Percentiles rank a stretch among this genome's conserved stretches.
Evolutionary conservation across 2,329 filamentous ascomycete genomes (phyloP).

Genomic region (Teratosphaeria gauchensis): DNA sequence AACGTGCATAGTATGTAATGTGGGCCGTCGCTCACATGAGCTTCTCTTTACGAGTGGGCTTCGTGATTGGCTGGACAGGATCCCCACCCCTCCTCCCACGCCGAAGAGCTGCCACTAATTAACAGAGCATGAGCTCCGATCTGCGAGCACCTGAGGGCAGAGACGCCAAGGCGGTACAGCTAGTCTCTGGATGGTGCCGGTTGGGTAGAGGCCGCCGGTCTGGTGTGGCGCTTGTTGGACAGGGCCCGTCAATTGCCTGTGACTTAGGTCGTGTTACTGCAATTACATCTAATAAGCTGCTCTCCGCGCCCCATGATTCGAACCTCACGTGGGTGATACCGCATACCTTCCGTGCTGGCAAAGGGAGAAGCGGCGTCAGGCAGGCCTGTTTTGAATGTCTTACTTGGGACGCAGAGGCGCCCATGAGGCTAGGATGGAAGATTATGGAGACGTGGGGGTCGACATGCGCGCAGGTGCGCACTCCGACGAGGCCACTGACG

Average conservation of each 20-base stretch:
- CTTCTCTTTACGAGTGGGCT: neutral
- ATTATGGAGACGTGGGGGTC: constrained; percentile 12
- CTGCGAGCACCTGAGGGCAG: neutral
- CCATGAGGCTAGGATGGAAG: constrained; percentile 11
- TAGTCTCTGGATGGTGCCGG: neutral
- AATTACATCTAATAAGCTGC: neutral
- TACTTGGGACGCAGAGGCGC: constrained; percentile 2
- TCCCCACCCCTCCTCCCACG: neutral
- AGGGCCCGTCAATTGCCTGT: neutral
- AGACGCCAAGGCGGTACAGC: neutral
- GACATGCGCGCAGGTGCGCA: constrained; percentile 7
- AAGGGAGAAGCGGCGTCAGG: neutral
- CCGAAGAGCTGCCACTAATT: neutral
- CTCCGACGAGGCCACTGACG: constrained; percentile 16
- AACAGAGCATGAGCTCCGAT: neutral
- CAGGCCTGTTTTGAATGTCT: neutral
- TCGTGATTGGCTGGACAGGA: neutral
- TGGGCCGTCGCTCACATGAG: neutral
- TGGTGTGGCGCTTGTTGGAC: neutral
- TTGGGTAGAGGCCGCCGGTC: neutral
- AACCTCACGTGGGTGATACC: neutral
- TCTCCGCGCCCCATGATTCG: neutral
- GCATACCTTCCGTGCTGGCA: neutral
- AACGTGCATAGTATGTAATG: neutral
- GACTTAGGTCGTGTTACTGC: neutral